A percentile compares a stretch with the other conserved stretches of the same genome.
phyloP scores from a whole-genome alignment of 2,329 filamentous ascomycete genomes.

The Aspergillus hiratsukae region DNA sequence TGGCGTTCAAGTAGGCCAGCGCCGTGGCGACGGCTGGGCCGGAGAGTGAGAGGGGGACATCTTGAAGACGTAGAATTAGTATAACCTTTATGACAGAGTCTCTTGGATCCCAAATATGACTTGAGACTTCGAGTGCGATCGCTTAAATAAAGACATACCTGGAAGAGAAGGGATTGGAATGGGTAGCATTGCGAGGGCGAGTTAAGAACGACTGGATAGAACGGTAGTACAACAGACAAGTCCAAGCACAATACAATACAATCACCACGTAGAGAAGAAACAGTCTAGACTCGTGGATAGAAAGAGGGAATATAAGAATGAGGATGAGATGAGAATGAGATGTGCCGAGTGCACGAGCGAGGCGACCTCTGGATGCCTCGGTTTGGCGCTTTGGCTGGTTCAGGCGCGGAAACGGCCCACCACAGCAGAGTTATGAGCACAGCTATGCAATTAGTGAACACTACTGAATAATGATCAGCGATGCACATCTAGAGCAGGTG shows the following conservation, averaged over 20 bases:
- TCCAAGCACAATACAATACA: not conserved
- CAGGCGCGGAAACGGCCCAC: not conserved
- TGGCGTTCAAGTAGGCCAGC: constrained; percentile 75
- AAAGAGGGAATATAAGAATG: not conserved
- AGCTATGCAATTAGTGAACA: not conserved
- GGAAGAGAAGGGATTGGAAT: constrained; percentile 9
- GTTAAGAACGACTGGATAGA: not conserved
- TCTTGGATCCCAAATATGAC: not conserved
- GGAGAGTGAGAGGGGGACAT: constrained; percentile 40
- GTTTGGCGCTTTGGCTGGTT: not conserved
- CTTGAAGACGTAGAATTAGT: constrained; percentile 16
- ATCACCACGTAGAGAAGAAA: not conserved
- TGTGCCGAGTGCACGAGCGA: not conserved
- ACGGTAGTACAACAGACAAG: not conserved
- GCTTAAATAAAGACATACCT: constrained; percentile 10
- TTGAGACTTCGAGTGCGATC: not conserved
- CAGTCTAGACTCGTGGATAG: not conserved
- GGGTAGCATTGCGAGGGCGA: not conserved
- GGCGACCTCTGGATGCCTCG: constrained; percentile 4
- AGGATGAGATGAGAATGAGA: not conserved
- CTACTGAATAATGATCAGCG: not conserved
- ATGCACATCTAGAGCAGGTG: not conserved
- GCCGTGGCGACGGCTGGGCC: constrained; percentile 61
- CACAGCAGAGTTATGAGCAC: not conserved
- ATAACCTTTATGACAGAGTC: not conserved